Evolutionary conservation across 1,284 basidiomycete genomes (phyloP).

Genomic region (Anthracocystis panici-leucophaei): DNA sequence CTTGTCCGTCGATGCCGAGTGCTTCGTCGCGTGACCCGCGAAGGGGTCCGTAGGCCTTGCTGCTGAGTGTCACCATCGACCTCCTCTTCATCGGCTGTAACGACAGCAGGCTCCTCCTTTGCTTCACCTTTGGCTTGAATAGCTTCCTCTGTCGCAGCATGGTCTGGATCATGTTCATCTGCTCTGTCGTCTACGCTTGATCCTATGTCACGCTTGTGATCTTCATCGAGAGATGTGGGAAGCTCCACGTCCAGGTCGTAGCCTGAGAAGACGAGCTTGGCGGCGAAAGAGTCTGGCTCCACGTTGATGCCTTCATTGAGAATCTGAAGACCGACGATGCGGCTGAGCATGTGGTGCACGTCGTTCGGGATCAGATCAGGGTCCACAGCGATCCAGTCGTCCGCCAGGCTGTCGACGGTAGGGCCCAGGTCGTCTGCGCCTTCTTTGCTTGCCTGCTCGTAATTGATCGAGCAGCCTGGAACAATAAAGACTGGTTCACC

Average conservation of each 20-base stretch:
- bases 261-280: slow-evolving; percentile 21
- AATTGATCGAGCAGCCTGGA: slow-evolving; percentile 49
- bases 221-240: slow-evolving; percentile 5
- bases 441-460: slow-evolving; percentile 32
- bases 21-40: slow-evolving; percentile 16
- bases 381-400: slow-evolving; percentile 47
- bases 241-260: slow-evolving; percentile 22
- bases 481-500: slow-evolving; percentile 45
- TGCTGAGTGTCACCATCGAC: slow-evolving; percentile 1
- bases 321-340: slow-evolving; percentile 49
- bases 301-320: slow-evolving; percentile 44
- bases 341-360: slow-evolving; percentile 47
- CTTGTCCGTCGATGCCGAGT: slow-evolving; percentile 17
- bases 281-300: slow-evolving; percentile 38
- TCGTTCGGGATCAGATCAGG: slow-evolving; percentile 44
- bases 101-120: neutral
- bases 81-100: neutral
- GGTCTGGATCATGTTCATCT: too few relatives aligned
- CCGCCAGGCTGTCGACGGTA: slow-evolving; percentile 22
- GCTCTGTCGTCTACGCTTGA: neutral
- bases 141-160: neutral
- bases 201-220: neutral
- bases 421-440: slow-evolving; percentile 35
- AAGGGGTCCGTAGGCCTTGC: slow-evolving; percentile 14
- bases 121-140: neutral